A percentile compares a stretch with the other conserved stretches of the same genome.
Evolutionary conservation across 1,139 yeast genomes (phyloP).

Genomic region (Meyerozyma carpophila): DNA sequence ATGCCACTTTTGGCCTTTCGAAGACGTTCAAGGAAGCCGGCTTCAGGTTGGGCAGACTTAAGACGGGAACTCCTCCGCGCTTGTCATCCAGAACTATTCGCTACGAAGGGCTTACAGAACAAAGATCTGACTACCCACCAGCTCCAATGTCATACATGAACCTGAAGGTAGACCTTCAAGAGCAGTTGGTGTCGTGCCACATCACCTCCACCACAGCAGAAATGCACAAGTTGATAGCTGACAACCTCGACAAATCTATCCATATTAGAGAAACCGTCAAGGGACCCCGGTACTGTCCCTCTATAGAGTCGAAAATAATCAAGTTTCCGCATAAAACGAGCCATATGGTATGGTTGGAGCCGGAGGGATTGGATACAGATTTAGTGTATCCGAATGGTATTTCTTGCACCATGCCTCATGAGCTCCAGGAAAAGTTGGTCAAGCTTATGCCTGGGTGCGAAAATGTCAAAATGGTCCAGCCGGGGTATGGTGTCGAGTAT

Average conservation of each 20-base stretch:
- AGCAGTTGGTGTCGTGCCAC: constrained; percentile 63
- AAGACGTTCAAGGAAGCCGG: constrained; percentile 72
- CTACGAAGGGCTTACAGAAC: constrained; percentile 53
- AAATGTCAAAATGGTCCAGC: constrained; percentile 80
- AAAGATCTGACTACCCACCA: constrained; percentile 74
- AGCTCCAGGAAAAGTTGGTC: constrained; percentile 73
- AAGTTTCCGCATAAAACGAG: constrained; percentile 70
- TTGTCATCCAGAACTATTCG: constrained; percentile 68
- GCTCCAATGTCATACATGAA: constrained; percentile 90
- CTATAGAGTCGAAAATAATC: constrained; percentile 83
- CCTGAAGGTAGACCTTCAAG: constrained; percentile 53
- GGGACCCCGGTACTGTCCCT: constrained; percentile 97
- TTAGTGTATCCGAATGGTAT: constrained; percentile 94
- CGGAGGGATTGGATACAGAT: constrained; percentile 86
- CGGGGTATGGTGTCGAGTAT: constrained; percentile 98
- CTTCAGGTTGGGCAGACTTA: constrained; percentile 80
- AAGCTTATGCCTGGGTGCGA: constrained; percentile 84
- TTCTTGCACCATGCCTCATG: constrained; percentile 94
- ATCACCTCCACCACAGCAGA: constrained; percentile 74
- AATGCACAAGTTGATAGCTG: constrained; percentile 63
- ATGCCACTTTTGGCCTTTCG: constrained; percentile 85
- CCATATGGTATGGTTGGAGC: constrained; percentile 92
- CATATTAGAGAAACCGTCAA: constrained; percentile 93
- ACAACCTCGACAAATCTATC: constrained; percentile 73
- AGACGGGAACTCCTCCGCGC: constrained; percentile 97